These are phyloP conservation scores for Microascus cirrosus DNA, from an alignment of 2,329 filamentous ascomycete species.

Conservation along the genomic window DNA sequence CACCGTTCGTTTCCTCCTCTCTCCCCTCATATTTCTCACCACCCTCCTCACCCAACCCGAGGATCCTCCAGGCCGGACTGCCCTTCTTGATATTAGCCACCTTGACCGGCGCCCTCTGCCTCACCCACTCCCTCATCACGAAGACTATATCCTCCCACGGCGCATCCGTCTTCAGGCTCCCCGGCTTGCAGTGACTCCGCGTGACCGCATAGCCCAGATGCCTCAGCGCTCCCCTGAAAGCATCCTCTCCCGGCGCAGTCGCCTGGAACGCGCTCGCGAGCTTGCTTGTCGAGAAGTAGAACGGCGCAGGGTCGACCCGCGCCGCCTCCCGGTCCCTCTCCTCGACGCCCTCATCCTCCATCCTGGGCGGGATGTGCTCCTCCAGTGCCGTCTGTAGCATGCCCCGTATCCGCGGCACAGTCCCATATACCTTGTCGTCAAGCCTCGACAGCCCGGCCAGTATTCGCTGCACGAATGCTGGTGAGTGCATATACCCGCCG, in stretches of 20 bases:
- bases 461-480: conserved; percentile 69
- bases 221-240: conserved; percentile 69
- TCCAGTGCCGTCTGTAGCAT: conserved; percentile 86
- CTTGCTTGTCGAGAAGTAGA: conserved; percentile 71
- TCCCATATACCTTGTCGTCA: conserved; percentile 64
- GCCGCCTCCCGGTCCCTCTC: conserved; percentile 44
- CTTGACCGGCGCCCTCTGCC: conserved; percentile 70
- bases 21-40: background rate
- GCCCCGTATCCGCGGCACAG: conserved; percentile 70
- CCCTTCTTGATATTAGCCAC: conserved; percentile 56
- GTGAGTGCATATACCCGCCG: conserved; percentile 76
- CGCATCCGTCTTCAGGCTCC: conserved; percentile 88
- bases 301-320: conserved; percentile 62
- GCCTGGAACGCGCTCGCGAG: conserved; percentile 71
- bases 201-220: conserved; percentile 73
- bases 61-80: conserved; percentile 62
- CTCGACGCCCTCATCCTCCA: conserved; percentile 18
- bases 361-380: conserved; percentile 38
- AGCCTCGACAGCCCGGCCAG: conserved; percentile 59
- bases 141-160: conserved; percentile 88
- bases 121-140: conserved; percentile 83
- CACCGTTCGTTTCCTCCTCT: conserved; percentile 10
- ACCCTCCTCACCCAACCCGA: conserved; percentile 29
- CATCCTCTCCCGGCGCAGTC: conserved; percentile 65
- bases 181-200: conserved; percentile 79